Evolutionary conservation across 192 early-diverging fungal genomes (phyloP), one percentile per base, ranked within the genome.

Genomic region (Neocallimastix lanati): DNA sequence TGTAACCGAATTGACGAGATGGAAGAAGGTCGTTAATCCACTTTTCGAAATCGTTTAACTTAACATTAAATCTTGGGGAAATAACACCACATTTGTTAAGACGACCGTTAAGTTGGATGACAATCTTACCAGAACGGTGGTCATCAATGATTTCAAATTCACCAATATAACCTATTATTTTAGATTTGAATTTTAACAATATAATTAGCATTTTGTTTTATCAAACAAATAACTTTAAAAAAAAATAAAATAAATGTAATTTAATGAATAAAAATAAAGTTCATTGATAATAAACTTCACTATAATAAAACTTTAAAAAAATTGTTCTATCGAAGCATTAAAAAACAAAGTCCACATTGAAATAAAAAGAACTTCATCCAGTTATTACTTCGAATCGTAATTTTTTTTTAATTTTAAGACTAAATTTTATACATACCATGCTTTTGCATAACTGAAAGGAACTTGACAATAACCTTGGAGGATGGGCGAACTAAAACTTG

Each of bases 31-130:
- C 93, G 88, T 92, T 90, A 85, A 95, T 92, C 95, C 95, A 97
- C 88, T 94, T 96, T 88, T 99, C 97, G 81, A 99, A 88, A 82
- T 96, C 94, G 83, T 88, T 85, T 81, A 95, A 87, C 92, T 96
- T 93, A 87, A 99, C 91, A 88, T 96, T 94, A 92, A 97, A 99
- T 83, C 97, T 95, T 82, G 97, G 96, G 40, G 95, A 96, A 87
- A 97, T 97, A 86, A 97, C 97, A 88, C 96, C 95, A 89, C 95
- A 97, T 92, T 99, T 99, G 94, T 99, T 99, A 83, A 99, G 87
- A 83, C 97, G 96, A 82, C 97, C 96, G 83, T 93, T 95, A 80
- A 99, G 93, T 88, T 99, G 97, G 83, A 99, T 91, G 76, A 99
- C 94, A 82, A 99, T 95, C 93, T 97, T 97, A 86, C 94, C 95